phyloP scores from a whole-genome alignment of 2,329 filamentous ascomycete genomes.

The Hortaea sp. region DNA sequence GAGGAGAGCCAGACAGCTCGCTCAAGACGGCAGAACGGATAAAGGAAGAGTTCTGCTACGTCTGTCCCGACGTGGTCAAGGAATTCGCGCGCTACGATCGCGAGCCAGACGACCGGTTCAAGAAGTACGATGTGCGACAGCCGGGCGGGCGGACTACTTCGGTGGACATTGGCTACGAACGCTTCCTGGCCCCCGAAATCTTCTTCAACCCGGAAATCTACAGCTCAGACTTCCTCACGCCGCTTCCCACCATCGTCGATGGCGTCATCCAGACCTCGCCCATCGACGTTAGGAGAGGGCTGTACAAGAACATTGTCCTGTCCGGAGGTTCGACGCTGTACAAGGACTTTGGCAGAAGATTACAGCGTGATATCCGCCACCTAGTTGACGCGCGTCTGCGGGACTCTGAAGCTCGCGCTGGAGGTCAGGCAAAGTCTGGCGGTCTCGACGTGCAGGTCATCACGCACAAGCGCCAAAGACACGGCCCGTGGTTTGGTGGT shows the following conservation, averaged over 20 bases:
- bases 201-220: slow-evolving; percentile 99
- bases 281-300: slow-evolving; percentile 89
- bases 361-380: slow-evolving; percentile 96
- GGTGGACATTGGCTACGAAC: slow-evolving; percentile 94
- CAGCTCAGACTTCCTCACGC: slow-evolving; percentile 95
- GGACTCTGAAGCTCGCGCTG: slow-evolving; percentile 82
- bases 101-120: slow-evolving; percentile 74
- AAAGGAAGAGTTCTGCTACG: slow-evolving; percentile 98
- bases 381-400: slow-evolving; percentile 87
- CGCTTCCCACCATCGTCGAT: slow-evolving; percentile 87
- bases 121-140: slow-evolving; percentile 78
- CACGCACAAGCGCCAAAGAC: slow-evolving; percentile 91
- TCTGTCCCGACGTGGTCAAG: slow-evolving; percentile 97
- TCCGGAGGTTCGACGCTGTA: slow-evolving; percentile 95
- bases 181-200: slow-evolving; percentile 95
- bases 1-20: slow-evolving; percentile 91
- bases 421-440: slow-evolving; percentile 75
- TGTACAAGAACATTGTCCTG: slow-evolving; percentile 99
- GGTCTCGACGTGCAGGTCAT: slow-evolving; percentile 96
- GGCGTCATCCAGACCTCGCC: slow-evolving; percentile 95
- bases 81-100: slow-evolving; percentile 92
- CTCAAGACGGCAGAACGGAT: slow-evolving; percentile 96
- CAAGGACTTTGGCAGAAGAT: slow-evolving; percentile 91
- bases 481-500: slow-evolving; percentile 97
- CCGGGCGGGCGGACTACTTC: slow-evolving; percentile 74